These are phyloP conservation scores for Fusarium marasasianum DNA, from an alignment of 2,329 filamentous ascomycete genomes.

Conservation along the genomic window DNA sequence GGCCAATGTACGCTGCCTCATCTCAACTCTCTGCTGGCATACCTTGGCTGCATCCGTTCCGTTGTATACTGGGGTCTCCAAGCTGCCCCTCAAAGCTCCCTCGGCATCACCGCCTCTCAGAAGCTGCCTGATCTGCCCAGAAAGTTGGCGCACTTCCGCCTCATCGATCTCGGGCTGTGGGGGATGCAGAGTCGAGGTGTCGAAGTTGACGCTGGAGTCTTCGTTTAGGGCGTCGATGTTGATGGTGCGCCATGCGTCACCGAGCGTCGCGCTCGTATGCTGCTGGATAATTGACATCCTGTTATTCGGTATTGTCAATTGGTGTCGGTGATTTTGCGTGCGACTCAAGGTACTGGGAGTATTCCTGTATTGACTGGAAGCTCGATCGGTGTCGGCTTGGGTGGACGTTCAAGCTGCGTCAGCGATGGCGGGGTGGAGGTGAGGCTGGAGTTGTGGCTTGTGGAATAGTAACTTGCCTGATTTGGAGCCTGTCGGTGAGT, in stretches of 20 bases:
- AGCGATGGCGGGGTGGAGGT: constrained; percentile 46
- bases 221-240: constrained; percentile 92
- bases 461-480: not conserved
- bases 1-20: not conserved
- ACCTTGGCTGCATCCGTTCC: constrained; percentile 68
- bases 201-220: constrained; percentile 91
- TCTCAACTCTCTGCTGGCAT: constrained; percentile 8
- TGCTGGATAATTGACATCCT: constrained; percentile 75
- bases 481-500: not conserved
- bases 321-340: not conserved
- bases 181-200: constrained; percentile 83
- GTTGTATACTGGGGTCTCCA: constrained; percentile 85
- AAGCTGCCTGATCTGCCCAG: constrained; percentile 85
- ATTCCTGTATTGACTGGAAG: constrained; percentile 10
- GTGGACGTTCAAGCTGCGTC: constrained; percentile 43
- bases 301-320: not conserved
- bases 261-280: constrained; percentile 67
- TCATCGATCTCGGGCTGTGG: constrained; percentile 78
- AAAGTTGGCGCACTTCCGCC: constrained; percentile 79
- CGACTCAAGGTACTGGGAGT: constrained; percentile 1
- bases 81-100: constrained; percentile 82
- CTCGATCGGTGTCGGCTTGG: constrained; percentile 29
- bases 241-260: constrained; percentile 84
- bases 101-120: constrained; percentile 87
- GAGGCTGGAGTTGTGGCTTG: constrained; percentile 41